These are phyloP conservation scores for Cydonia oblonga DNA, from an alignment of 331 rosid genomes.

Conservation along the genomic window DNA sequence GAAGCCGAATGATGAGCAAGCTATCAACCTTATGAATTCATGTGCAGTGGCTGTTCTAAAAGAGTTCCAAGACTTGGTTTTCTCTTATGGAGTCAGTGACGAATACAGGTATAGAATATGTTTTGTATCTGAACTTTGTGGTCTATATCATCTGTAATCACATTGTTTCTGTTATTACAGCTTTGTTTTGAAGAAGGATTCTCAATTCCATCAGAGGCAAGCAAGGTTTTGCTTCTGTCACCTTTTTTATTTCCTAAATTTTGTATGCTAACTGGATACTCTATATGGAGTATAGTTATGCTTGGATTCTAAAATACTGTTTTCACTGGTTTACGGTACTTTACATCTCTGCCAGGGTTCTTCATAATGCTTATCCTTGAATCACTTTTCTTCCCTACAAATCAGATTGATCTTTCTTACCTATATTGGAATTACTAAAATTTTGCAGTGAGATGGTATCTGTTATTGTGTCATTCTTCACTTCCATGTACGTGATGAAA, in stretches of 20 bases:
- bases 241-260: background rate
- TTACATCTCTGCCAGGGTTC: background rate
- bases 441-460: conserved; percentile 42
- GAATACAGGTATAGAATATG: conserved; percentile 35
- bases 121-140: background rate
- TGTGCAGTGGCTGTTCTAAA: conserved; percentile 62
- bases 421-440: background rate
- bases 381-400: background rate
- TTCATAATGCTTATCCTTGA: background rate
- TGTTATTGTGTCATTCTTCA: conserved; percentile 45
- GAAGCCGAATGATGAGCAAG: conserved; percentile 81
- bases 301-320: too few relatives aligned
- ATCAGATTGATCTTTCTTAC: background rate
- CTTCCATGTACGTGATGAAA: conserved; percentile 42
- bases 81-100: conserved; percentile 75
- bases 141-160: background rate
- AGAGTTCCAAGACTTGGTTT: conserved; percentile 60
- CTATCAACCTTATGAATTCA: conserved; percentile 73
- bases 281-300: too few relatives aligned
- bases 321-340: background rate
- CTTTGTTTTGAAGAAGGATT: conserved; percentile 45
- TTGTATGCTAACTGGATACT: background rate
- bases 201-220: conserved; percentile 35
- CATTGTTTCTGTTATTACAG: conserved; percentile 18
- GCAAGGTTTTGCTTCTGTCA: conserved; percentile 24